These are phyloP conservation scores for Puccinia triticina DNA, from an alignment of 1,284 basidiomycete species.

Conservation along the genomic window DNA sequence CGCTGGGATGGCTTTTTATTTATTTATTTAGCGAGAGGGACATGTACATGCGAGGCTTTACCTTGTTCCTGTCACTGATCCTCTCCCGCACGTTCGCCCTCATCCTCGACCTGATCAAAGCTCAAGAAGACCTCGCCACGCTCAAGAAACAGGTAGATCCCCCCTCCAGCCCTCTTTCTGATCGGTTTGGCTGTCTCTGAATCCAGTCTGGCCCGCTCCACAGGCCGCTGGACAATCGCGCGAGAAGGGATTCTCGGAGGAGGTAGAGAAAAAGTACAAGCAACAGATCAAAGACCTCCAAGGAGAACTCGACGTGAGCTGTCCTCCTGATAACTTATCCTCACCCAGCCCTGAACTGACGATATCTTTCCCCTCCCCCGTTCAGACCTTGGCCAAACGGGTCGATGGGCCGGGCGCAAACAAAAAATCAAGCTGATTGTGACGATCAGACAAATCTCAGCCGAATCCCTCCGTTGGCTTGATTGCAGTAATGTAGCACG, in stretches of 20 bases:
- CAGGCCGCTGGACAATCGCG: constrained; percentile 45
- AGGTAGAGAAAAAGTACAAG: constrained; percentile 51
- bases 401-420: constrained; percentile 49
- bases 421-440: constrained; percentile 42
- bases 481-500: not conserved
- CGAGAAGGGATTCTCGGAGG: constrained; percentile 34
- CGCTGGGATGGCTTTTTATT: not conserved
- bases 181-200: not conserved
- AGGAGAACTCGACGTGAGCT: constrained; percentile 46
- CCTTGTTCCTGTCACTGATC: constrained; percentile 88
- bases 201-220: not conserved
- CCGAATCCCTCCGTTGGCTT: not conserved
- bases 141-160: constrained; percentile 71
- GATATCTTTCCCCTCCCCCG: not conserved
- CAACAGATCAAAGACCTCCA: constrained; percentile 46
- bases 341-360: not conserved
- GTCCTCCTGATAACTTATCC: not conserved
- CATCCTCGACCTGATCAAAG: constrained; percentile 83
- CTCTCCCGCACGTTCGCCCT: constrained; percentile 90
- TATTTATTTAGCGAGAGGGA: constrained; percentile 39
- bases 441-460: not conserved
- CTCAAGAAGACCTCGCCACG: constrained; percentile 82
- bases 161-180: not conserved
- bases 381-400: constrained; percentile 29
- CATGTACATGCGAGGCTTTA: constrained; percentile 60